Evolutionary conservation across 2,329 filamentous ascomycete genomes (phyloP).

Genomic region (Nemania serpens): DNA sequence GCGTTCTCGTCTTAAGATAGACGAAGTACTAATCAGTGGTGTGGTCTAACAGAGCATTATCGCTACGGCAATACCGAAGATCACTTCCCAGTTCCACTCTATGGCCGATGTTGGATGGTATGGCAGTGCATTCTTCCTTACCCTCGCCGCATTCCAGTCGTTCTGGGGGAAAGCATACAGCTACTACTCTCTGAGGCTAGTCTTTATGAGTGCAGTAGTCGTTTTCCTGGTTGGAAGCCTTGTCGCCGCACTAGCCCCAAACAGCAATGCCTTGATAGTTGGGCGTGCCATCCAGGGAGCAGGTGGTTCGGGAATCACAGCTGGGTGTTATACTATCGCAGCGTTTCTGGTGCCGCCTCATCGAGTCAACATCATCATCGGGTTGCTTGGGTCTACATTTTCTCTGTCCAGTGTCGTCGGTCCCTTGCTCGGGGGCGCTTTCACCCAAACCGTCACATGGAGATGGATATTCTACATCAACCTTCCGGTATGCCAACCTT

Average conservation of each 20-base stretch:
- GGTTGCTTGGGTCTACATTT: background rate
- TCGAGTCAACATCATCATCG: background rate
- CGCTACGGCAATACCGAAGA: background rate
- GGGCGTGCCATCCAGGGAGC: background rate
- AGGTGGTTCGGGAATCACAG: background rate
- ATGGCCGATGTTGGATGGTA: conserved; percentile 60
- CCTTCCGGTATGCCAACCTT: too few species aligned
- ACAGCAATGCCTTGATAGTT: background rate
- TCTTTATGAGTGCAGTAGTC: conserved; percentile 26
- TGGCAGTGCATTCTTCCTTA: conserved; percentile 59
- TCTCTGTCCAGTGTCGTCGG: background rate
- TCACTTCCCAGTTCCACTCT: background rate
- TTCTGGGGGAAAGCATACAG: conserved; percentile 55
- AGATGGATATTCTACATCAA: background rate
- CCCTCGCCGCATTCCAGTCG: conserved; percentile 51
- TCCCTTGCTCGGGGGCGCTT: background rate
- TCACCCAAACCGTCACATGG: background rate
- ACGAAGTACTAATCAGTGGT: too few species aligned
- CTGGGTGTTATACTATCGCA: background rate
- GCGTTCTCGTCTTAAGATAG: too few species aligned
- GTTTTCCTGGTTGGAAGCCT: conserved; percentile 27
- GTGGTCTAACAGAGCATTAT: background rate
- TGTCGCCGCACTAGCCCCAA: conserved; percentile 7
- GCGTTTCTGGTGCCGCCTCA: background rate
- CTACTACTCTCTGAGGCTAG: conserved; percentile 42